Evolutionary conservation across 1,284 basidiomycete genomes (phyloP).

Genomic region (Waitea zeae): DNA sequence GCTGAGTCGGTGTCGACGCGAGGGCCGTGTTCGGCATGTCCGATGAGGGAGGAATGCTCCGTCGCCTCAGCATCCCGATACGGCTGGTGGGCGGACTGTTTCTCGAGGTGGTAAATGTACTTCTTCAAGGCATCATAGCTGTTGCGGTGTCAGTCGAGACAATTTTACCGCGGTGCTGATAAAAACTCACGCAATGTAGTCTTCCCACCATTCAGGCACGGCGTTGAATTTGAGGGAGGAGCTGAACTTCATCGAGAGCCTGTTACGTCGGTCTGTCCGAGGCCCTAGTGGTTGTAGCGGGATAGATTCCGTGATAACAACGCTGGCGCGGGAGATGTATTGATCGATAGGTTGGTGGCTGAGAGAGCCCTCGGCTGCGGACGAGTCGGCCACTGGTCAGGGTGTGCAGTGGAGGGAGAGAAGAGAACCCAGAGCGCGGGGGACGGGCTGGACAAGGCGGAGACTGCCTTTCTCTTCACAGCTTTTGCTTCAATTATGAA

Average conservation of each 20-base stretch:
- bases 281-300: too few relatives aligned
- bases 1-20: constrained; percentile 34
- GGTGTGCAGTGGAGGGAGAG: too few relatives aligned
- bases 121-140: constrained; percentile 84
- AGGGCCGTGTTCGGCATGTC: constrained; percentile 14
- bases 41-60: constrained; percentile 38
- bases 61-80: constrained; percentile 49
- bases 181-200: constrained; percentile 66
- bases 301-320: too few relatives aligned
- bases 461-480: too few relatives aligned
- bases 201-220: constrained; percentile 88
- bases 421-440: too few relatives aligned
- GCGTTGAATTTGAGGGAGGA: constrained; percentile 86
- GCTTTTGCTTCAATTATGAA: too few relatives aligned
- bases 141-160: not conserved
- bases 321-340: too few relatives aligned
- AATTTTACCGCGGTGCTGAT: not conserved
- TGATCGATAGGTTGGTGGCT: too few relatives aligned
- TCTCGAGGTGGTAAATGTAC: constrained; percentile 71
- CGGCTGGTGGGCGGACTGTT: constrained; percentile 28
- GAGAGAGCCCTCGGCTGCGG: too few relatives aligned
- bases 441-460: too few relatives aligned
- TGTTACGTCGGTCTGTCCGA: not conserved
- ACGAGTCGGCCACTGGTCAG: too few relatives aligned
- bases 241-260: constrained; percentile 14